A percentile compares a stretch with the other conserved stretches of the same genome.
These are phyloP conservation scores for Lachancea dasiensis DNA, from an alignment of 805 yeast genomes.

Conservation along the genomic window DNA sequence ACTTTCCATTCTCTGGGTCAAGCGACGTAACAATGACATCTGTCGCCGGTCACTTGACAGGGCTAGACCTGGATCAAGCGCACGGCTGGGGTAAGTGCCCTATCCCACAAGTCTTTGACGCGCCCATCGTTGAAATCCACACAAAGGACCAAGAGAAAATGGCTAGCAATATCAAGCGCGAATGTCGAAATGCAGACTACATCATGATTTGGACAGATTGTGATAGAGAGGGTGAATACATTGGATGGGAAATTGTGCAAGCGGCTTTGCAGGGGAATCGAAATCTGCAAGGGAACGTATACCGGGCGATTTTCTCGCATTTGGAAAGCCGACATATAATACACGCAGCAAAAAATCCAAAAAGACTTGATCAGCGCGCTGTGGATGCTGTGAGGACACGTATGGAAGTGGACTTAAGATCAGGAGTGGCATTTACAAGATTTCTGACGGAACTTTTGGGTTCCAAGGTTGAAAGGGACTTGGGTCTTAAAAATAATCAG, in stretches of 20 bases:
- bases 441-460: conserved; percentile 50
- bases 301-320: conserved; percentile 84
- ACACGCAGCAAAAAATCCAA: conserved; percentile 68
- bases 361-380: conserved; percentile 53
- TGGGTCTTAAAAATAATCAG: conserved; percentile 16
- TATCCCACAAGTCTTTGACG: conserved; percentile 64
- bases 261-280: conserved; percentile 50
- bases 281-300: conserved; percentile 43
- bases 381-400: conserved; percentile 84
- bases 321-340: conserved; percentile 69
- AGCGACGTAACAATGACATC: conserved; percentile 89
- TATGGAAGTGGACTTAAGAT: conserved; percentile 78
- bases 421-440: conserved; percentile 87
- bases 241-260: conserved; percentile 74
- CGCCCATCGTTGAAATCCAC: conserved; percentile 48
- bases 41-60: conserved; percentile 79
- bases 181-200: conserved; percentile 53
- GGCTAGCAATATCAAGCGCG: conserved; percentile 59
- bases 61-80: conserved; percentile 56
- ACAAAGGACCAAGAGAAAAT: conserved; percentile 42
- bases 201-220: conserved; percentile 98
- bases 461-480: conserved; percentile 16
- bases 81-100: conserved; percentile 55
- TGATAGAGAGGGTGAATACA: conserved; percentile 93
- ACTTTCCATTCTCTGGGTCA: conserved; percentile 45